phyloP scores from a whole-genome alignment of 164 flowering plant genomes.

The Vitis labrusca region DNA sequence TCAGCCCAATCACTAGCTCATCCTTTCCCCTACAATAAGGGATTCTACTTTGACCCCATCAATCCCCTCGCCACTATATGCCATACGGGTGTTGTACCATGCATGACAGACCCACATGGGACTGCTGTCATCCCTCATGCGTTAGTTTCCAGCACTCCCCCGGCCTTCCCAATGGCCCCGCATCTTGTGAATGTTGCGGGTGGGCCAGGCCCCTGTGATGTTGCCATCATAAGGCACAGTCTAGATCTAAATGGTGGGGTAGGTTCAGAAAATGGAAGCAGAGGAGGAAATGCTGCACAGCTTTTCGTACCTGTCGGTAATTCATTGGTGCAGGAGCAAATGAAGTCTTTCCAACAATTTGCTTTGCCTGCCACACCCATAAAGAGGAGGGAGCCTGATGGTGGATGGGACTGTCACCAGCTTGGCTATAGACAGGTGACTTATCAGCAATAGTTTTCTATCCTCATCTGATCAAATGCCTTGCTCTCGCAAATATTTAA shows the following conservation, averaged over 20 bases:
- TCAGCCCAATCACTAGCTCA: constrained; percentile 7
- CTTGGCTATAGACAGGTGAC: constrained; percentile 11
- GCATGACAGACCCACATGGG: constrained; percentile 19
- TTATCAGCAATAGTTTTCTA: constrained; percentile 9
- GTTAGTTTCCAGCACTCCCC: constrained; percentile 14
- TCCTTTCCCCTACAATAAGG: constrained; percentile 22
- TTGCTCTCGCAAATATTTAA: not conserved
- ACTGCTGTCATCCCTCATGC: constrained; percentile 20
- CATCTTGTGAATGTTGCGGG: constrained; percentile 9
- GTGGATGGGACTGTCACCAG: constrained; percentile 22
- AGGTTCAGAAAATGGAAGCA: constrained; percentile 10
- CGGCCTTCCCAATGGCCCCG: constrained; percentile 14
- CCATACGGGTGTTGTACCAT: constrained; percentile 18
- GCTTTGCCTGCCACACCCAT: constrained; percentile 6
- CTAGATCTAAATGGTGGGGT: constrained; percentile 16
- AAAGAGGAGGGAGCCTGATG: constrained; percentile 21
- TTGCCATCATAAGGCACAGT: constrained; percentile 16
- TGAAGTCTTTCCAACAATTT: constrained; percentile 14
- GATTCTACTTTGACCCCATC: constrained; percentile 12
- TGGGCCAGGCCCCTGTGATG: constrained; percentile 10
- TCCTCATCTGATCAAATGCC: not conserved
- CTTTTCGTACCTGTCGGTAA: constrained; percentile 13
- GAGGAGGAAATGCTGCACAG: constrained; percentile 18
- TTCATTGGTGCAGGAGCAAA: constrained; percentile 20
- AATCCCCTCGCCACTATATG: constrained; percentile 5